phyloP scores from a whole-genome alignment of 73 alveolate species.

The Blepharisma japonicum region DNA sequence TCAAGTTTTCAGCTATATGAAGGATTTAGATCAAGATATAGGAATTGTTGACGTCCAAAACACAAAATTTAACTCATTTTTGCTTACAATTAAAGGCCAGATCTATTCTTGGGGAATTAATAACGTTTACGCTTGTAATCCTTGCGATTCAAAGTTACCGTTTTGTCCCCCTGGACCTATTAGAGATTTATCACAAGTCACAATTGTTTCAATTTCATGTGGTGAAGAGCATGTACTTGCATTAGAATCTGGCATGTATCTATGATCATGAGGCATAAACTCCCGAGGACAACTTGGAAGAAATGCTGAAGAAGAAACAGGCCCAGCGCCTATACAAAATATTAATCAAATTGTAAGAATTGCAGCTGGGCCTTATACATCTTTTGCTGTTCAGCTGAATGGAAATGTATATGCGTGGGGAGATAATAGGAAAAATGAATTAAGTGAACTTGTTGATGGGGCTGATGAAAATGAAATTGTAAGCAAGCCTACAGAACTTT shows the following conservation, averaged over 20 bases:
- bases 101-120: neutral
- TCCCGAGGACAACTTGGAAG: neutral
- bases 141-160: neutral
- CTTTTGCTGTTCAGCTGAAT: constrained; percentile 1
- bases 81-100: neutral
- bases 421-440: neutral
- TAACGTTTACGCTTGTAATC: neutral
- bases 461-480: neutral
- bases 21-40: neutral
- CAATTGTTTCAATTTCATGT: constrained; percentile 1
- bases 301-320: neutral
- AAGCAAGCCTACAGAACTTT: neutral
- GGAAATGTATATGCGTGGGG: constrained; percentile 29
- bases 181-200: neutral
- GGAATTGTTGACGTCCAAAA: neutral
- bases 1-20: neutral
- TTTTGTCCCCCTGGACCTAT: neutral
- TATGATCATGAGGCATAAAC: constrained; percentile 8
- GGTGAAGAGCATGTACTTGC: constrained; percentile 8
- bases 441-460: neutral
- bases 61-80: neutral
- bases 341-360: constrained; percentile 7
- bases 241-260: constrained; percentile 11
- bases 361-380: constrained; percentile 18
- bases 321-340: neutral